Evolutionary conservation across 495 filamentous ascomycete genomes (phyloP).

Genomic region (Penicillium turbatum): DNA sequence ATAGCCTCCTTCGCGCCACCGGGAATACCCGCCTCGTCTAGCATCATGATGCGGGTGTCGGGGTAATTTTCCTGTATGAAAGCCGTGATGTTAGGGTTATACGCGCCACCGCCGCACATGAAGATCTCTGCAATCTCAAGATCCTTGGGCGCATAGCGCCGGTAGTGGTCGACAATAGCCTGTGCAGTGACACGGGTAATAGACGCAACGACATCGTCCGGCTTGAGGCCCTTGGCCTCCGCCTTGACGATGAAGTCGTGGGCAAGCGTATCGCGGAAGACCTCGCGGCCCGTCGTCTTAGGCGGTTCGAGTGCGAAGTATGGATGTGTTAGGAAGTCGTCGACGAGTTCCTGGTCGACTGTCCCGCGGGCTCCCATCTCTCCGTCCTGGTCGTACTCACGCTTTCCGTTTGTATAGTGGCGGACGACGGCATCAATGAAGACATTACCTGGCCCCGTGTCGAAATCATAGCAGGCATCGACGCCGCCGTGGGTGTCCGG

Average conservation of each 20-base stretch:
- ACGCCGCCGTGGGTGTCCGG: conserved; percentile 47
- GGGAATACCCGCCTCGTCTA: conserved; percentile 52
- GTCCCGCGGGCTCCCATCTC: conserved; percentile 49
- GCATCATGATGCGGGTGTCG: conserved; percentile 46
- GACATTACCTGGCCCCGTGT: conserved; percentile 43
- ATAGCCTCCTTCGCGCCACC: conserved; percentile 55
- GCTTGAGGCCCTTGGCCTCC: conserved; percentile 37
- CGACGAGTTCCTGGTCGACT: conserved; percentile 50
- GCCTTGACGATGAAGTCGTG: conserved; percentile 45
- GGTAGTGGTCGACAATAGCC: conserved; percentile 53
- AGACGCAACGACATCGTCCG: conserved; percentile 51
- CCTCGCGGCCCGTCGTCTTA: conserved; percentile 56
- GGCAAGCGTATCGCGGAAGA: conserved; percentile 52
- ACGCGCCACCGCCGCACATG: conserved; percentile 56
- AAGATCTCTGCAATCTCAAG: conserved; percentile 53
- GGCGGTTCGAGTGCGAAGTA: conserved; percentile 50
- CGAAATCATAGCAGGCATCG: conserved; percentile 49
- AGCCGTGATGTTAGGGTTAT: conserved; percentile 52
- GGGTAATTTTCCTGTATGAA: conserved; percentile 49
- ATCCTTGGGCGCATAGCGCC: conserved; percentile 44
- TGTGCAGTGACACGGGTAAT: conserved; percentile 55
- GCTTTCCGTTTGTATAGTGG: conserved; percentile 31
- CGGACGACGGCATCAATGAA: conserved; percentile 41
- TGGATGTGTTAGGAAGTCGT: conserved; percentile 45
- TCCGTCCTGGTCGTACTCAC: conserved; percentile 43